Conservation (phyloP, 352 stramenopile species). For the Aphanomyces astaci region DNA sequence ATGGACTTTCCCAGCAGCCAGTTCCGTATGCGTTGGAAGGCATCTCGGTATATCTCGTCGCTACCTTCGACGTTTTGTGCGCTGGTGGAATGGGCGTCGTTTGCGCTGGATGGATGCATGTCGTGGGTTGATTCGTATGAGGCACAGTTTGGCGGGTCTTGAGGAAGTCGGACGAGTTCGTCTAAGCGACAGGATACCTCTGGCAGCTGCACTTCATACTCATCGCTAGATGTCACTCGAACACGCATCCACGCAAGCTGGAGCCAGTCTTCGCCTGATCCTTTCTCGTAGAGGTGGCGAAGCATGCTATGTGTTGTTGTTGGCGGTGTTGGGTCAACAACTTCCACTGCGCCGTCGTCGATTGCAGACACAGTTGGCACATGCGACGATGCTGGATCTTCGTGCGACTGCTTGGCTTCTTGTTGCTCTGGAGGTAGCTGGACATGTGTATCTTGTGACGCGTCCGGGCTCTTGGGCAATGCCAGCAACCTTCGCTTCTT, state of each 20-base stretch:
- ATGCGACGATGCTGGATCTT: not conserved
- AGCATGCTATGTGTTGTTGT: not conserved
- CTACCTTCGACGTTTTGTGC: not conserved
- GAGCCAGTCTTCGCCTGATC: constrained; percentile 11
- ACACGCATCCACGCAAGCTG: constrained; percentile 21
- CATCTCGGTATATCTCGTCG: not conserved
- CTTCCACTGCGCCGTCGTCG: not conserved
- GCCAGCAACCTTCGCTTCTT: constrained; percentile 17
- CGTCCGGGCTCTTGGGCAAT: constrained; percentile 10
- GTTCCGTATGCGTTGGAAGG: not conserved
- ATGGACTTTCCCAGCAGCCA: not conserved
- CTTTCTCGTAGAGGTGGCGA: constrained; percentile 11
- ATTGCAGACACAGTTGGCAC: not conserved
- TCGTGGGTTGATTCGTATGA: not conserved
- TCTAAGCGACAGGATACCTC: not conserved
- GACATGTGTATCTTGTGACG: not conserved
- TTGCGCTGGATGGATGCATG: not conserved
- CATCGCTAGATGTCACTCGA: not conserved
- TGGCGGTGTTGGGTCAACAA: not conserved
- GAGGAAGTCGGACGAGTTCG: not conserved
- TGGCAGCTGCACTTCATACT: not conserved
- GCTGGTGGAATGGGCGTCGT: not conserved
- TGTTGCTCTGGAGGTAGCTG: not conserved
- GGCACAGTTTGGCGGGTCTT: not conserved
- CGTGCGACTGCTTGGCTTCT: not conserved